phyloP scores from a whole-genome alignment of 331 rosid genomes.

The Arachis monticola region DNA sequence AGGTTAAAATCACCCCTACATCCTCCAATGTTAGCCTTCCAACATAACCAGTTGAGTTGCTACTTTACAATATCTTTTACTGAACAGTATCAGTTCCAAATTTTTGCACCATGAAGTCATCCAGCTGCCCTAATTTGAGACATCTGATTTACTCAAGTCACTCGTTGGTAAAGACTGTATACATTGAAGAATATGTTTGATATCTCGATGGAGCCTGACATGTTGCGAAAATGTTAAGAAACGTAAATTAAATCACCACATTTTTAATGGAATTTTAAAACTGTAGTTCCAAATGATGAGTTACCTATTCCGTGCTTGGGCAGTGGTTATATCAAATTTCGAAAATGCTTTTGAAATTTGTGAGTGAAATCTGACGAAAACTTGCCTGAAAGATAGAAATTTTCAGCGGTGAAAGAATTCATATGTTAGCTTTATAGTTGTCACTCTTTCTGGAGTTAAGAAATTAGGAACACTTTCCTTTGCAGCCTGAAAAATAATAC shows the following conservation, averaged over 20 bases:
- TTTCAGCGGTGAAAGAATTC: conserved; percentile 19
- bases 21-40: conserved; percentile 58
- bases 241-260: conserved; percentile 8
- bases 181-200: conserved; percentile 93
- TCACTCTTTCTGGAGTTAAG: conserved; percentile 10
- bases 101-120: conserved; percentile 83
- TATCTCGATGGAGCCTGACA: conserved; percentile 78
- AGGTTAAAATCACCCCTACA: conserved; percentile 46
- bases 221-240: conserved; percentile 12
- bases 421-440: conserved; percentile 6
- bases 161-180: conserved; percentile 89
- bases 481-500: background rate
- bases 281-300: background rate
- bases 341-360: conserved; percentile 98
- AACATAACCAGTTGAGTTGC: conserved; percentile 51
- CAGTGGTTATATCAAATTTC: conserved; percentile 75
- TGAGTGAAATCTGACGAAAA: conserved; percentile 83
- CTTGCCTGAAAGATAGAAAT: conserved; percentile 75
- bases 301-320: conserved; percentile 86
- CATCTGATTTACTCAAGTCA: conserved; percentile 63
- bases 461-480: conserved; percentile 14
- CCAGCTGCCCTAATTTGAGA: conserved; percentile 94
- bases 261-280: background rate
- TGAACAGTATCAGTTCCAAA: conserved; percentile 74
- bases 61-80: conserved; percentile 54